Evolutionary conservation across 1,284 basidiomycete species (phyloP).

Genomic region (Boletellus deceptivus): DNA sequence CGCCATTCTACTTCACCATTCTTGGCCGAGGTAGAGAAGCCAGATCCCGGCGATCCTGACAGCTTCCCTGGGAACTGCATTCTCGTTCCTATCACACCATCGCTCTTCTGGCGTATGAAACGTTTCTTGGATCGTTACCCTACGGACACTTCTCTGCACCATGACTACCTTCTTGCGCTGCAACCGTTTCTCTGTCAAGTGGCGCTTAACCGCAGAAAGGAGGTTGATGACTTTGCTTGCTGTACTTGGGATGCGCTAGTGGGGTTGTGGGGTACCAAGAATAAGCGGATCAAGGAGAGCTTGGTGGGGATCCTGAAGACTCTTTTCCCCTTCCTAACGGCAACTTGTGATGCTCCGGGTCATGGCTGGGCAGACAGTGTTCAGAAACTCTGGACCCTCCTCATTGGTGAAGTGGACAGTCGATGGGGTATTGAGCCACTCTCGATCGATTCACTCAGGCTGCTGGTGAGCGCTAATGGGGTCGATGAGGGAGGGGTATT

Average conservation of each 20-base stretch:
- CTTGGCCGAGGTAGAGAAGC: conserved; percentile 36
- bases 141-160: conserved; percentile 70
- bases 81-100: conserved; percentile 38
- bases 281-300: conserved; percentile 62
- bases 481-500: conserved; percentile 45
- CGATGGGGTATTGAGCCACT: conserved; percentile 63
- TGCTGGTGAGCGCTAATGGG: conserved; percentile 38
- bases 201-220: conserved; percentile 65
- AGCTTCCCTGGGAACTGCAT: conserved; percentile 21
- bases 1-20: conserved; percentile 58
- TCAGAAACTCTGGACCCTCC: conserved; percentile 49
- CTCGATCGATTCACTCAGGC: conserved; percentile 60
- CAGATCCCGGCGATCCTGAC: conserved; percentile 20
- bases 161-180: conserved; percentile 68
- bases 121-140: conserved; percentile 67
- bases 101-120: conserved; percentile 62
- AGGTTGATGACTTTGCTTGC: conserved; percentile 58
- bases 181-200: conserved; percentile 69
- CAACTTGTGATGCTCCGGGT: conserved; percentile 20
- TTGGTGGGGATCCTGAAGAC: conserved; percentile 66
- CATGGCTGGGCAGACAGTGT: conserved; percentile 42
- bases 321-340: conserved; percentile 70
- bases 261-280: conserved; percentile 74
- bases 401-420: conserved; percentile 62
- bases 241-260: conserved; percentile 65